phyloP scores from a whole-genome alignment of 2,329 filamentous ascomycete species.

The Cadophora sp. region DNA sequence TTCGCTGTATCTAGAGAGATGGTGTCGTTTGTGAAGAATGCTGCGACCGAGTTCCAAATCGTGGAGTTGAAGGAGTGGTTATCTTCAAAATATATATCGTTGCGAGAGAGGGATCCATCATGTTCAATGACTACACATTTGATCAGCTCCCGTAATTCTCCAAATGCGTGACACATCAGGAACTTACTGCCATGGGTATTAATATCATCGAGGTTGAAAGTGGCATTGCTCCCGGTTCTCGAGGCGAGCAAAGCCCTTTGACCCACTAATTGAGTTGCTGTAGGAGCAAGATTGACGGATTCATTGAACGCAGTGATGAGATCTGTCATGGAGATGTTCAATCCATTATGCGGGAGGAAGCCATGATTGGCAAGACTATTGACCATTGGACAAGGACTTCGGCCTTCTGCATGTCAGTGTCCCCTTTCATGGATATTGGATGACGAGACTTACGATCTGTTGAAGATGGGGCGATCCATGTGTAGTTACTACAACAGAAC shows the following conservation, averaged over 20 bases:
- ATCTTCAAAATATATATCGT: conserved; percentile 26
- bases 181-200: conserved; percentile 21
- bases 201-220: conserved; percentile 30
- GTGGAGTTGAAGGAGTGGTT: conserved; percentile 28
- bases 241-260: conserved; percentile 16
- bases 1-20: conserved; percentile 23
- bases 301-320: conserved; percentile 17
- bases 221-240: conserved; percentile 23
- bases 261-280: conserved; percentile 20
- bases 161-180: neutral
- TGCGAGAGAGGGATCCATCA: conserved; percentile 26
- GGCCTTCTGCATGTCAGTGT: conserved; percentile 19
- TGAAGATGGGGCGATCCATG: neutral
- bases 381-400: conserved; percentile 49
- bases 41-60: conserved; percentile 22
- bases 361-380: conserved; percentile 52
- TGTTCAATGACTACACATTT: conserved; percentile 27
- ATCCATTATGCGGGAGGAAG: conserved; percentile 49
- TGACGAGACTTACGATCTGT: neutral
- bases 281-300: conserved; percentile 22
- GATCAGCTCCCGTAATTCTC: neutral
- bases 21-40: conserved; percentile 15
- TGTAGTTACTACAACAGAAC: neutral
- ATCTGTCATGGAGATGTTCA: conserved; percentile 42
- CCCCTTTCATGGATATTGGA: neutral